A percentile compares a stretch with the other conserved stretches of the same genome.
These are phyloP conservation scores for Boletus vermiculosoides DNA, from an alignment of 768 basidiomycete species.

Conservation along the genomic window DNA sequence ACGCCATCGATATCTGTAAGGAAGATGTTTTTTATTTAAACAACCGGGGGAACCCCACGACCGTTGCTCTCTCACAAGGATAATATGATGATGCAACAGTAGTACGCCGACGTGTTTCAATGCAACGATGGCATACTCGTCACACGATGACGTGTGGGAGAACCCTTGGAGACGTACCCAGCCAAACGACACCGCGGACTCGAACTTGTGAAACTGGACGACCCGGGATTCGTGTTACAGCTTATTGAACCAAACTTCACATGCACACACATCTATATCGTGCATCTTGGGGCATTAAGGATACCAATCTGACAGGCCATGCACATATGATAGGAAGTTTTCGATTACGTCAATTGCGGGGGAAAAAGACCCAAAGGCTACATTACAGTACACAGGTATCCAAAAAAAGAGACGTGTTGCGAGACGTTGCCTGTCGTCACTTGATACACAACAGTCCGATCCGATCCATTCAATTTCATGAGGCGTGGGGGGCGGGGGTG, in stretches of 20 bases:
- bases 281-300: neutral
- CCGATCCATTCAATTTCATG: neutral
- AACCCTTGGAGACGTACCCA: neutral
- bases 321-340: neutral
- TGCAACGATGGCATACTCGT: too few species aligned
- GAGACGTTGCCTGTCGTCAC: neutral
- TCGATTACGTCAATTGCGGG: neutral
- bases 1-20: too few species aligned
- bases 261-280: neutral
- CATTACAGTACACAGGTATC: slow-evolving; percentile 3
- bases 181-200: neutral
- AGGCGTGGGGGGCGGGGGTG: neutral
- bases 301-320: neutral
- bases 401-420: neutral
- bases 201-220: too few species aligned
- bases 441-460: neutral
- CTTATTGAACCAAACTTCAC: neutral
- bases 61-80: too few species aligned
- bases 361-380: neutral
- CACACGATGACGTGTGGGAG: neutral
- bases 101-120: too few species aligned
- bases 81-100: too few species aligned
- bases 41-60: too few species aligned
- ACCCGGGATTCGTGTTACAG: neutral
- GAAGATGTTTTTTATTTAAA: too few species aligned